Base-by-base conservation (phyloP, 2,329 filamentous ascomycete species). In the Fusarium sambucinum region DNA sequence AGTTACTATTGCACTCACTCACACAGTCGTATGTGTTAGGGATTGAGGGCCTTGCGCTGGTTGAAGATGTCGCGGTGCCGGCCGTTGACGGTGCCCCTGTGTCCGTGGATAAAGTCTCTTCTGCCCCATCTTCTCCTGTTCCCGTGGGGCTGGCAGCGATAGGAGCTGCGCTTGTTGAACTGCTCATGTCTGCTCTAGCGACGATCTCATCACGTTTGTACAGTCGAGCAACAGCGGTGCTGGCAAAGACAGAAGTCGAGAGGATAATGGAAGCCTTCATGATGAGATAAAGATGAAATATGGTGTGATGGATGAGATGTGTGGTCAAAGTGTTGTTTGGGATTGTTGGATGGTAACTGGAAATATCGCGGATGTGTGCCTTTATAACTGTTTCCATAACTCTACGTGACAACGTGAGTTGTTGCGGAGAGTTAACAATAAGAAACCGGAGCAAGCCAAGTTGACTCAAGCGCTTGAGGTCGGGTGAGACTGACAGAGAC, bases 21-120 rank as follows among this genome's bases (percentile, higher is more conserved):
- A 53, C n/a, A 13, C 59, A 62, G 10, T 62, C 47, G 4, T 62
- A 45, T 41, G 59, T 55, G 25, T 54, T n/a, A 25, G 59, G 59
- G 16, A 53, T 33, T 1, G 10, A 17, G 3, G 38, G 14, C 4
- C 25, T 41, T 16, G 33, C 14, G 16, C n/a, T 37, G 6, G 12
- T 8, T 9, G 29, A 19, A 14, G 42, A 3, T 17, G 35, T 23
- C 13, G 11, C 29, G 2, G 35, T 37, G 6, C 19, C 17, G 2
- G 13, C 25, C 1, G n/a, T 17, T 3, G 9, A n/a, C 5, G 45
- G 23, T 1, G 25, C 27, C 1, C 19, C n/a, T 35, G 23, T 2
- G 13, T 17, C 10, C 5, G 14, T 27, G 11, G 19, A 40, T 13
- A 25, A 16, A 3, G 23, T 29, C 5, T 21, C 19, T 2, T 17